Evolutionary conservation across 2,329 filamentous ascomycete genomes (phyloP).

Genomic region (Cordyceps cateniannulata): DNA sequence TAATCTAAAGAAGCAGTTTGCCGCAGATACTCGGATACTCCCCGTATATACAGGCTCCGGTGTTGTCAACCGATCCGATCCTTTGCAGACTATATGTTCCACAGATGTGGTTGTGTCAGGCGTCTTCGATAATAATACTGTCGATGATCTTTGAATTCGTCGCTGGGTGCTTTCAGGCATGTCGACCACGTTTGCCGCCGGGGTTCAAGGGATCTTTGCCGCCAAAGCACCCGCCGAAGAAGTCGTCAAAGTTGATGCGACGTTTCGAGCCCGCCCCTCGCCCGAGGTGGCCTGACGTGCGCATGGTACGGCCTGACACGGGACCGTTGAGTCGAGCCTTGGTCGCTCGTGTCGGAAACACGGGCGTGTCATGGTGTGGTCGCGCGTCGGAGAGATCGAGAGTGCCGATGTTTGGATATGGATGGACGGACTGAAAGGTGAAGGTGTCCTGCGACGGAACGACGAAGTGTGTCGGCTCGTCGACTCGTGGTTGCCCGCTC

Average conservation of each 20-base stretch:
- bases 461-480: slow-evolving; percentile 33
- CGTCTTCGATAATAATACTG: slow-evolving; percentile 14
- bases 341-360: slow-evolving; percentile 21
- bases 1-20: background rate
- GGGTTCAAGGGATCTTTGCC: slow-evolving; percentile 54
- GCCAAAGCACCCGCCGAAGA: slow-evolving; percentile 63
- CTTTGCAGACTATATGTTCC: background rate
- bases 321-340: slow-evolving; percentile 23
- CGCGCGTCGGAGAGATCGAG: slow-evolving; percentile 51
- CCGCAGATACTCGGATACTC: background rate
- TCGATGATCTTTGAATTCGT: background rate
- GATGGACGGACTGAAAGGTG: slow-evolving; percentile 60
- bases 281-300: slow-evolving; percentile 41
- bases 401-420: slow-evolving; percentile 55
- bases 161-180: slow-evolving; percentile 24
- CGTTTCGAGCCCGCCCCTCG: slow-evolving; percentile 65
- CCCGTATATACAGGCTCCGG: slow-evolving; percentile 3
- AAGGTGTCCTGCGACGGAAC: slow-evolving; percentile 57
- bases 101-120: background rate
- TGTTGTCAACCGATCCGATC: background rate
- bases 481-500: slow-evolving; percentile 20
- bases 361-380: slow-evolving; percentile 30
- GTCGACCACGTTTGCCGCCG: slow-evolving; percentile 44
- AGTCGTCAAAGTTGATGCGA: slow-evolving; percentile 65
- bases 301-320: slow-evolving; percentile 20